Base-by-base conservation (phyloP, 345 rosid genomes). In the Aurinia saxatilis region DNA sequence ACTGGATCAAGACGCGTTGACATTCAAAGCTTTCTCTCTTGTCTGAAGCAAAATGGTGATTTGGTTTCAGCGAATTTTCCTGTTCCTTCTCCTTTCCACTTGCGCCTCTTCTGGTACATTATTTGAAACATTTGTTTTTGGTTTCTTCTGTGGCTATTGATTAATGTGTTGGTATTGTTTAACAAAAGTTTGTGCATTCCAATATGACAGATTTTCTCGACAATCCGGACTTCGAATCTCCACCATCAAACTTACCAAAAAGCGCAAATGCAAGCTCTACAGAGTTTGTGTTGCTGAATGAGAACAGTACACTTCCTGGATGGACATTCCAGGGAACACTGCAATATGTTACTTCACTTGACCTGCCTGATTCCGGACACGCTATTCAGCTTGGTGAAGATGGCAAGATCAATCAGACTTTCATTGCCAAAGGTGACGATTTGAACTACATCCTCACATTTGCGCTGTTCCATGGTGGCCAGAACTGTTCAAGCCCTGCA, bases 181-280 rank as follows among this genome's bases (percentile, higher is more conserved):
- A 10, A 16, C 8, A 19, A 16, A 29, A 16, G 39, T 2, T 25
- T 11, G 41, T 57, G 10, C 44, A 63, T 23, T 67, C 53, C 46
- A 27, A 16, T 65, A 40, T n/a, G 61, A 27, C 78, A 78, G 85
- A 63, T 70, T 50, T 79, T 55, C 64, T 79, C 34, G 79, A 66
- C 73, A 83, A 81, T 53, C 46, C 85, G n/a, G 83, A 77, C 79
- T 86, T 83, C 10, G 84, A 83, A 63, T 51, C 82, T 33, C 78
- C 81, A 16, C 86, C 83, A 10, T 56, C 62, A 16, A 70, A 73
- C 63, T 38, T 57, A 36, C 49, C 76, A 6, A 8, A 11, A 44
- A 69, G 67, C 70, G 41, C 64, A 41, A 68, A 40, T 34, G n/a
- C n/a, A n/a, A n/a, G n/a, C n/a, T n/a, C n/a, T n/a, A n/a, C n/a